These are phyloP conservation scores for Drechslerella coelobrocha DNA, from an alignment of 2,329 filamentous ascomycete species.

Conservation along the genomic window DNA sequence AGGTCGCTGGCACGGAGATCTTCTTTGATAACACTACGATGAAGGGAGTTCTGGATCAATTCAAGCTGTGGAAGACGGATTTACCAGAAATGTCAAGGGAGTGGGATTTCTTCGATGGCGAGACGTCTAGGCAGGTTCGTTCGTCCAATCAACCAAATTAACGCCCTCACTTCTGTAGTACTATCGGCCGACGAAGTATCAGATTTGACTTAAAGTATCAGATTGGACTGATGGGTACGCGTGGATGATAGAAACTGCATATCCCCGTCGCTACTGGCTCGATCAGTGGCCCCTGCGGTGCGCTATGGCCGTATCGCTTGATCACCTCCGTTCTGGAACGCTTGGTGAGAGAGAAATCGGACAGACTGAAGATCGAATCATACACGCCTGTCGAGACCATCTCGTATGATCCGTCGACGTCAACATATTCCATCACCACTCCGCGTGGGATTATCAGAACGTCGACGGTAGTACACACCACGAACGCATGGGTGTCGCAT, in stretches of 20 bases:
- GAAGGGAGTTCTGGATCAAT: slow-evolving; percentile 55
- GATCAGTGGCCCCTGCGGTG: slow-evolving; percentile 59
- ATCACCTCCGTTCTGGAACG: slow-evolving; percentile 61
- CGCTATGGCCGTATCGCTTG: slow-evolving; percentile 64
- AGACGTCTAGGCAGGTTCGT: slow-evolving; percentile 57
- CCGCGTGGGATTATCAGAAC: slow-evolving; percentile 60
- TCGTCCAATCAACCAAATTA: too few species aligned
- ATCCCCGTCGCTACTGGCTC: slow-evolving; percentile 53
- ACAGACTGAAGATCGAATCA: slow-evolving; percentile 50
- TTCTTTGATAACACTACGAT: slow-evolving; percentile 59
- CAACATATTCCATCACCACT: slow-evolving; percentile 61
- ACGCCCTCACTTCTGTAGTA: too few species aligned
- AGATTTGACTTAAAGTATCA: slow-evolving; percentile 8
- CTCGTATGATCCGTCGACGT: slow-evolving; percentile 58
- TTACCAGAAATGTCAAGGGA: slow-evolving; percentile 59
- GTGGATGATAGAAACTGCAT: slow-evolving; percentile 46
- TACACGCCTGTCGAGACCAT: slow-evolving; percentile 57
- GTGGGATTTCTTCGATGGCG: slow-evolving; percentile 57
- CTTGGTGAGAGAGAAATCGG: slow-evolving; percentile 57
- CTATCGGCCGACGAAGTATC: too few species aligned
- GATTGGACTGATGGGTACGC: not conserved
- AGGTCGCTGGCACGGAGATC: slow-evolving; percentile 63
- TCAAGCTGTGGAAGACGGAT: slow-evolving; percentile 57
- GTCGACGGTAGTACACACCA: slow-evolving; percentile 66
- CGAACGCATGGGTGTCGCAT: slow-evolving; percentile 65